phyloP scores from a whole-genome alignment of 2,329 filamentous ascomycete species.

The Raffaelea albimanens region DNA sequence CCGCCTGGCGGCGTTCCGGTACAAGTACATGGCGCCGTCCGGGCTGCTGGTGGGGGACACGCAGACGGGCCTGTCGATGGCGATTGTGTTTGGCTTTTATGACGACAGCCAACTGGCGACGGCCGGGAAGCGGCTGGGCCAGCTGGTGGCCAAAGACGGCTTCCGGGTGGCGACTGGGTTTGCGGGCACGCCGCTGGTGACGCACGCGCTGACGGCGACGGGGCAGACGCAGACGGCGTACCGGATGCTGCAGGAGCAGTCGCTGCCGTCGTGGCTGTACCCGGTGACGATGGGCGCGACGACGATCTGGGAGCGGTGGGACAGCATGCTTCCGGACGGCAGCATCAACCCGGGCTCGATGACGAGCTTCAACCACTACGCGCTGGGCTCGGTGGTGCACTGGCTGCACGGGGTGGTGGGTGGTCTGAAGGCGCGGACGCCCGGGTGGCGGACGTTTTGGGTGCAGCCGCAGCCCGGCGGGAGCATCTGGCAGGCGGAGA shows the following conservation, averaged over 20 bases:
- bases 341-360: constrained; percentile 27
- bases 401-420: constrained; percentile 27
- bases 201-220: constrained; percentile 9
- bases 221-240: constrained; percentile 15
- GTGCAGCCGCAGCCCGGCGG: constrained; percentile 21
- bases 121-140: constrained; percentile 8
- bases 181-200: constrained; percentile 17
- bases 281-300: constrained; percentile 28
- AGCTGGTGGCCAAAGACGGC: constrained; percentile 4
- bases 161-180: constrained; percentile 18
- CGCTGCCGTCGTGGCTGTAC: constrained; percentile 27
- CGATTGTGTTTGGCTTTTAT: constrained; percentile 16
- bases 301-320: constrained; percentile 32
- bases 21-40: constrained; percentile 16
- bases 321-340: constrained; percentile 26
- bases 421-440: constrained; percentile 17
- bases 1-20: constrained; percentile 13
- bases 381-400: constrained; percentile 26
- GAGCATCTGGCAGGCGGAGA: constrained; percentile 12
- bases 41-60: constrained; percentile 17
- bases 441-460: constrained; percentile 21
- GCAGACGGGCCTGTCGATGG: constrained; percentile 20
- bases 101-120: neutral
- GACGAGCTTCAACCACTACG: constrained; percentile 33
- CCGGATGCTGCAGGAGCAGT: constrained; percentile 24